These are phyloP conservation scores for Agaricus blazei DNA, from an alignment of 768 basidiomycete species.

Conservation along the genomic window DNA sequence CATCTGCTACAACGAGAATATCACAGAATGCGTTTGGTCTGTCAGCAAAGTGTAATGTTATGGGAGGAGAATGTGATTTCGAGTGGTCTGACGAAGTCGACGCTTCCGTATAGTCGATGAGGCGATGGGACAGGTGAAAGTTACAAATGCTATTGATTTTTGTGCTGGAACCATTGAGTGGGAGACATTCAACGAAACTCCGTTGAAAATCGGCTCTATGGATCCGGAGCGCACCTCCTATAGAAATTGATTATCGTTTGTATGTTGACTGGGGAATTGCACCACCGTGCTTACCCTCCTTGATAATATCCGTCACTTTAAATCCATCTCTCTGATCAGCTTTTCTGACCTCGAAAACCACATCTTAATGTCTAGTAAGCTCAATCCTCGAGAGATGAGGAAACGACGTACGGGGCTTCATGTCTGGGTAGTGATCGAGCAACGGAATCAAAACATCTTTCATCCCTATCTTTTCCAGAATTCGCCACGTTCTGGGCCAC, in stretches of 20 bases:
- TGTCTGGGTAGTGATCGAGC: slow-evolving; percentile 10
- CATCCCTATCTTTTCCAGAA: slow-evolving; percentile 9
- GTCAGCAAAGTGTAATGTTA: slow-evolving; percentile 21
- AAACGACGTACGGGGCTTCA: slow-evolving; percentile 8
- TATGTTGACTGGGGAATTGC: not conserved
- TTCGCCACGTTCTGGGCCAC: slow-evolving; percentile 21
- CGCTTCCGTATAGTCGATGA: slow-evolving; percentile 39
- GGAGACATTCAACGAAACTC: slow-evolving; percentile 41
- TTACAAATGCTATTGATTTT: slow-evolving; percentile 21
- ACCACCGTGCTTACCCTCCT: not conserved
- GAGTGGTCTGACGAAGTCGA: not conserved
- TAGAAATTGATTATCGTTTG: not conserved
- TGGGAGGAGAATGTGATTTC: slow-evolving; percentile 8
- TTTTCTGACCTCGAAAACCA: slow-evolving; percentile 24
- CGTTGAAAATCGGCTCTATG: slow-evolving; percentile 58
- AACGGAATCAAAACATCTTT: slow-evolving; percentile 8
- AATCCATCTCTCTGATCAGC: slow-evolving; percentile 21
- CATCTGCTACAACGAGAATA: slow-evolving; percentile 27
- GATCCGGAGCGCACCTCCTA: slow-evolving; percentile 18
- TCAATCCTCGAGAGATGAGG: not conserved
- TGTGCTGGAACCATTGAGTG: slow-evolving; percentile 14
- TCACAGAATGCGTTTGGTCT: slow-evolving; percentile 24
- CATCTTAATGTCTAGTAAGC: slow-evolving; percentile 2
- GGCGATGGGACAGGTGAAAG: slow-evolving; percentile 42
- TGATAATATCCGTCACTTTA: slow-evolving; percentile 5